Percentiles rank a stretch among this genome's conserved stretches.
Conservation (phyloP, 768 basidiomycete species). For the Myochromella boudieri region DNA sequence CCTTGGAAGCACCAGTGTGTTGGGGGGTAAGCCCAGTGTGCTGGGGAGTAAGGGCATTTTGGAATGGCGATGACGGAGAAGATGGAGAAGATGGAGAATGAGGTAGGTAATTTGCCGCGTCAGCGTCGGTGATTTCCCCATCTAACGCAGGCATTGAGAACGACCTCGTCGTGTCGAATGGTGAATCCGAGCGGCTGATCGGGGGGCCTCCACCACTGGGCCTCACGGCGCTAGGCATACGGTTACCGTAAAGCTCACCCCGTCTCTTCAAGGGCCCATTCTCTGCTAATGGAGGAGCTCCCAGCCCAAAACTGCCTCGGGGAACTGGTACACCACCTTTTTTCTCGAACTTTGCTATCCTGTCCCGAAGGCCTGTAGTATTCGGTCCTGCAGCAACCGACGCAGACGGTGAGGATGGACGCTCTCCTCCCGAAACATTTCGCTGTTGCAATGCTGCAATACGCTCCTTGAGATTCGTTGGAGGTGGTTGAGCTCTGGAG, state of each 20-base stretch:
- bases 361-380: constrained; percentile 47
- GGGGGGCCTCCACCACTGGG: constrained; percentile 27
- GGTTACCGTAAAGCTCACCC: constrained; percentile 75
- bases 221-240: constrained; percentile 49
- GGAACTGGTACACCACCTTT: constrained; percentile 77
- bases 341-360: constrained; percentile 79
- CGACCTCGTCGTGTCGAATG: constrained; percentile 22
- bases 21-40: constrained; percentile 8
- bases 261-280: constrained; percentile 48
- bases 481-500: constrained; percentile 30
- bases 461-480: constrained; percentile 72
- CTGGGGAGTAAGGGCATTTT: neutral
- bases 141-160: constrained; percentile 28
- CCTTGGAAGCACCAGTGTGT: constrained; percentile 14
- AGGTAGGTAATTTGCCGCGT: constrained; percentile 22
- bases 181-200: constrained; percentile 25
- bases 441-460: constrained; percentile 81
- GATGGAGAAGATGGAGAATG: constrained; percentile 29
- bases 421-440: constrained; percentile 26
- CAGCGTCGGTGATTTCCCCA: constrained; percentile 14
- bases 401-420: constrained; percentile 28
- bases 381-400: constrained; percentile 24
- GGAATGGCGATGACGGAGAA: constrained; percentile 26
- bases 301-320: constrained; percentile 71
- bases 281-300: constrained; percentile 54